Conservation (phyloP, 768 basidiomycete species). For the Agaricus blazei region DNA sequence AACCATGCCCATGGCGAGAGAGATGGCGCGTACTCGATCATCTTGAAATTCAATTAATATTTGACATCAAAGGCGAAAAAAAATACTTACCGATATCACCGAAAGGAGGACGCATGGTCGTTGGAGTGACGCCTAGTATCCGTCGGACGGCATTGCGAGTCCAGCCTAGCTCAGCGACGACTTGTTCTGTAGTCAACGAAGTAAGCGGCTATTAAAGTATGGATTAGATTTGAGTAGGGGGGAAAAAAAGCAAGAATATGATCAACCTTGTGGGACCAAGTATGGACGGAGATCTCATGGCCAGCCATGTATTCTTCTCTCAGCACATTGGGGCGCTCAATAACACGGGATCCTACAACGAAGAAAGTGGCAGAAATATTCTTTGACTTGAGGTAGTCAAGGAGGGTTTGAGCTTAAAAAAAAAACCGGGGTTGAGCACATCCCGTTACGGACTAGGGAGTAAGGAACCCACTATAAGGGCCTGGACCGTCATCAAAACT, state of each 20-base stretch:
- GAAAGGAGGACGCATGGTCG: slow-evolving; percentile 74
- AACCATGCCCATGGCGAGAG: slow-evolving; percentile 84
- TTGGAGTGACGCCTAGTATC: slow-evolving; percentile 72
- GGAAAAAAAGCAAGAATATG: not conserved
- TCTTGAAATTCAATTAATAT: slow-evolving; percentile 33
- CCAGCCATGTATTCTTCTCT: slow-evolving; percentile 77
- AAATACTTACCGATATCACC: slow-evolving; percentile 62
- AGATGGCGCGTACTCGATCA: slow-evolving; percentile 88
- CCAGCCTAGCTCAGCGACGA: slow-evolving; percentile 94
- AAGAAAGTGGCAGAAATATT: slow-evolving; percentile 84
- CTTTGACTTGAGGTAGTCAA: slow-evolving; percentile 65
- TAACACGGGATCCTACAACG: slow-evolving; percentile 79
- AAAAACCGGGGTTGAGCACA: slow-evolving; percentile 6
- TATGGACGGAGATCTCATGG: slow-evolving; percentile 81
- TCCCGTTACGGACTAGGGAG: not conserved
- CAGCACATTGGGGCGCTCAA: slow-evolving; percentile 72
- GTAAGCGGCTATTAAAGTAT: slow-evolving; percentile 47
- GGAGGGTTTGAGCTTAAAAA: slow-evolving; percentile 43
- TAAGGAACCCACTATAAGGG: slow-evolving; percentile 58
- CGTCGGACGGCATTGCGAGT: slow-evolving; percentile 79
- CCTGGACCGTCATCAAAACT: slow-evolving; percentile 88
- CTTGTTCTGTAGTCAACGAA: slow-evolving; percentile 68
- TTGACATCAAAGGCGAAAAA: not conserved
- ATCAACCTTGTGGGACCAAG: slow-evolving; percentile 80
- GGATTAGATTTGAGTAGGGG: not conserved